A percentile compares a stretch with the other conserved stretches of the same genome.
Evolutionary conservation across 257 asterid species (phyloP).

Genomic region (Fraxinus americana): DNA sequence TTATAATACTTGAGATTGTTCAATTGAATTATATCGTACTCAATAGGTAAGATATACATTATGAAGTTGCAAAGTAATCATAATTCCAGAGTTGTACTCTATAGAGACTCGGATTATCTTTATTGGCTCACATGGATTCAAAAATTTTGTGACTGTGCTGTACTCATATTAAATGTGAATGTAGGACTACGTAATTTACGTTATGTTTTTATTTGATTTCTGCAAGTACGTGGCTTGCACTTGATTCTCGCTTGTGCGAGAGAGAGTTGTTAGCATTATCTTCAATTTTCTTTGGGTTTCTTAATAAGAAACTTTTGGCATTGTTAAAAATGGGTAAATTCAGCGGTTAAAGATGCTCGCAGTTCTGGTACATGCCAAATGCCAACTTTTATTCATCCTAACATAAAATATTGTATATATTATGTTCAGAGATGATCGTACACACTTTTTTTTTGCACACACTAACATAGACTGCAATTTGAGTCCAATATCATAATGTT

Average conservation of each 20-base stretch:
- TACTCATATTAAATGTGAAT: too few species aligned
- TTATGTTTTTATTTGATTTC: too few species aligned
- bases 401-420: not conserved
- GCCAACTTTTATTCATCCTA: not conserved
- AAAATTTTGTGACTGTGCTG: not conserved
- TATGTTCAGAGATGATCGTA: not conserved
- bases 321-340: not conserved
- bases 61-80: not conserved
- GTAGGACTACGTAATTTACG: too few species aligned
- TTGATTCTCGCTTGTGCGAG: too few species aligned
- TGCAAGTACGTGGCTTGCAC: too few species aligned
- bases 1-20: not conserved
- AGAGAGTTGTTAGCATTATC: too few species aligned
- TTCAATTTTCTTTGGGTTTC: not conserved
- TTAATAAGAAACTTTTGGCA: not conserved
- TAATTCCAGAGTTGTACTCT: not conserved
- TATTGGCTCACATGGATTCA: not conserved
- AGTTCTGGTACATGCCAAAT: not conserved
- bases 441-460: too few species aligned
- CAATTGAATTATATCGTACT: not conserved
- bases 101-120: not conserved
- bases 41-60: not conserved
- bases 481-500: constrained; percentile 3
- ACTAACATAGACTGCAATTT: not conserved
- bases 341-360: not conserved